phyloP scores from a whole-genome alignment of 1,139 yeast genomes.

The Yarrowia galli region DNA sequence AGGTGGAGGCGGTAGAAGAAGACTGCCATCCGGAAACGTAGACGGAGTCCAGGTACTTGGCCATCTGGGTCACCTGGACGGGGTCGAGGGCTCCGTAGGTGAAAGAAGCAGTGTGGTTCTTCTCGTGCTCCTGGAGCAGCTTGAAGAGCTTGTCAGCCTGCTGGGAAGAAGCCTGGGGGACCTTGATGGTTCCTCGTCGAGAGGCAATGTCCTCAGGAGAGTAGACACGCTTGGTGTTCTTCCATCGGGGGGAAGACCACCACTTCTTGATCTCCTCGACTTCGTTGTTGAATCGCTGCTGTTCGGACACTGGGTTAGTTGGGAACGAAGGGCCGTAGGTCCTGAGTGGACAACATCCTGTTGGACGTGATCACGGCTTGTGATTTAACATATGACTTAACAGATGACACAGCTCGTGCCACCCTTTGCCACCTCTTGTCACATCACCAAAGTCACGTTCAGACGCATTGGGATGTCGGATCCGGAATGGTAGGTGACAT shows the following conservation, averaged over 20 bases:
- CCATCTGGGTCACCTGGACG: slow-evolving; percentile 95
- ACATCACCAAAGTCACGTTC: no score
- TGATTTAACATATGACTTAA: no score
- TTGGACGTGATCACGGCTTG: no score
- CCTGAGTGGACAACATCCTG: neutral
- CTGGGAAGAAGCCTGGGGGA: slow-evolving; percentile 74
- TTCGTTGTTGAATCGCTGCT: slow-evolving; percentile 69
- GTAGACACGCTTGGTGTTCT: slow-evolving; percentile 85
- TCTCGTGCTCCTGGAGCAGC: slow-evolving; percentile 74
- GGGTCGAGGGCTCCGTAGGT: slow-evolving; percentile 98
- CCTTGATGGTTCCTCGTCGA: slow-evolving; percentile 79
- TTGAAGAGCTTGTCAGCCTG: slow-evolving; percentile 85
- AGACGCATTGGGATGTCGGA: no score
- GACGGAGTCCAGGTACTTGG: slow-evolving; percentile 88
- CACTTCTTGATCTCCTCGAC: slow-evolving; percentile 77
- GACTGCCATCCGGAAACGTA: slow-evolving; percentile 99
- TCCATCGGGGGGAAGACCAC: slow-evolving; percentile 96
- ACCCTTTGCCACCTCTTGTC: no score
- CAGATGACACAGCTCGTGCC: no score
- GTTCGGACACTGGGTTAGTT: slow-evolving; percentile 56
- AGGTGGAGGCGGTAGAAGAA: slow-evolving; percentile 95
- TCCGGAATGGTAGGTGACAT: no score
- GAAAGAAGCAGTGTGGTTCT: slow-evolving; percentile 76
- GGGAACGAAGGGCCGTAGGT: neutral
- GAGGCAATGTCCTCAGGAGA: slow-evolving; percentile 87